Evolutionary conservation across 331 rosid species (phyloP), one percentile per base, ranked within the genome.

Genomic region (Cydonia oblonga): DNA sequence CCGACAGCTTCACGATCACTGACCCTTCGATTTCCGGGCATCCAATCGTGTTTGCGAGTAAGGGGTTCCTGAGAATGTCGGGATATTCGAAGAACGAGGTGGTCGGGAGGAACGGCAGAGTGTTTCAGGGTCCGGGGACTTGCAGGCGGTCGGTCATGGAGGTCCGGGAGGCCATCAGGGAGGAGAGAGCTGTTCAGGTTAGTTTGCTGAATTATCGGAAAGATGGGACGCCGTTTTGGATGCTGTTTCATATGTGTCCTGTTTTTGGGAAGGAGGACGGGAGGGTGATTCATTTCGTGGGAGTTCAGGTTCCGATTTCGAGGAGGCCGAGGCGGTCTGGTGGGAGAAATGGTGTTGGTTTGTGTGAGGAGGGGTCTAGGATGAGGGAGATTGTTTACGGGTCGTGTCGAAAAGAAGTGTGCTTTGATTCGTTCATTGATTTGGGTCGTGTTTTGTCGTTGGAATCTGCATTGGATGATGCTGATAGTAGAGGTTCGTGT

Each of bases 201-300:
- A 86, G 74, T 70, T 61, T 95, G 82, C 72, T 95, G 81, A 95
- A 91, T 73, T 89, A 95, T 74, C 87, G 93, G 14, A 91, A 85
- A 53, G 97, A 91, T 9, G 92, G 97, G 53, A 79, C 84, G 46
- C 99, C 96, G 60, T 90, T 91, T 78, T 91, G 97, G 99, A 84
- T 90, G 79, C 66, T 95, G 67, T 84, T 95, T 72, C 84, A 79
- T 12, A 77, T 88, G 84, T 74, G 72, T 35, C 99, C 99, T 29
- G 93, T 95, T 66, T 95, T 91, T 56, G 58, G 83, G 28, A 22
- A 49, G 64, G 73, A 70, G 2, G 84, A 79, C 74, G 96, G 96
- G 16, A 71, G 79, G 64, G 88, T 91, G 49, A 80, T 82, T 44
- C 91, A 91, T 70, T 95, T 95, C 40, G 86, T 95, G 40, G 96